These are phyloP conservation scores for Penicillium psychrosexuale DNA, from an alignment of 2,329 filamentous ascomycete species.

Conservation along the genomic window DNA sequence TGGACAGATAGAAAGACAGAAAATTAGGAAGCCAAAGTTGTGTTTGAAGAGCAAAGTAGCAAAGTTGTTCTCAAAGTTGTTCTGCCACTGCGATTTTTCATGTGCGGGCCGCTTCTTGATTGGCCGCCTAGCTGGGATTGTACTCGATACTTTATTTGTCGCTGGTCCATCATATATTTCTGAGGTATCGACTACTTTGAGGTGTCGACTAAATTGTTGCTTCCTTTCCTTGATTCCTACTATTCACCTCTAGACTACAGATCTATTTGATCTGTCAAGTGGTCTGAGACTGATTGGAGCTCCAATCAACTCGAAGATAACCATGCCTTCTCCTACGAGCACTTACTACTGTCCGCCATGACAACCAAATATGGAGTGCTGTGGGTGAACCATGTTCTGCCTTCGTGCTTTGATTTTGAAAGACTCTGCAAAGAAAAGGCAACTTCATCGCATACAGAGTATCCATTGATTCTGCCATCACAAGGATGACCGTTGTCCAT, in stretches of 20 bases:
- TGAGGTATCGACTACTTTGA: not conserved
- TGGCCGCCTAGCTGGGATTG: slow-evolving; percentile 6
- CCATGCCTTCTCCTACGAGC: slow-evolving; percentile 50
- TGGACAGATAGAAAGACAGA: not conserved
- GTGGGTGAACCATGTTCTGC: slow-evolving; percentile 65
- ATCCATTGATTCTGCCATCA: slow-evolving; percentile 62
- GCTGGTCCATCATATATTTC: not conserved
- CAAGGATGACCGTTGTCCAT: slow-evolving; percentile 66
- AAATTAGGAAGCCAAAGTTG: slow-evolving; percentile 2
- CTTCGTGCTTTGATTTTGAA: slow-evolving; percentile 54
- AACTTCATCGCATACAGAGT: slow-evolving; percentile 49
- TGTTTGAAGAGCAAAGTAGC: not conserved
- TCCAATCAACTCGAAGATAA: slow-evolving; percentile 26
- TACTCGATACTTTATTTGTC: slow-evolving; percentile 1
- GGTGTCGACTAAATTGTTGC: not conserved
- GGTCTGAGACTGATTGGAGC: slow-evolving; percentile 39
- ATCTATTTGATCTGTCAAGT: slow-evolving; percentile 56
- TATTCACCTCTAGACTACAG: slow-evolving; percentile 41
- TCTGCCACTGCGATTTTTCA: slow-evolving; percentile 15
- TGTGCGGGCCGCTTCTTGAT: slow-evolving; percentile 18
- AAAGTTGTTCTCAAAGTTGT: slow-evolving; percentile 5
- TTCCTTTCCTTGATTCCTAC: not conserved
- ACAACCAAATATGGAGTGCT: slow-evolving; percentile 49
- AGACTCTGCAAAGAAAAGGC: slow-evolving; percentile 30
- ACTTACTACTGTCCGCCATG: slow-evolving; percentile 50